Evolutionary conservation across 768 basidiomycete genomes (phyloP).

Genomic region (Lactarius deliciosus): DNA sequence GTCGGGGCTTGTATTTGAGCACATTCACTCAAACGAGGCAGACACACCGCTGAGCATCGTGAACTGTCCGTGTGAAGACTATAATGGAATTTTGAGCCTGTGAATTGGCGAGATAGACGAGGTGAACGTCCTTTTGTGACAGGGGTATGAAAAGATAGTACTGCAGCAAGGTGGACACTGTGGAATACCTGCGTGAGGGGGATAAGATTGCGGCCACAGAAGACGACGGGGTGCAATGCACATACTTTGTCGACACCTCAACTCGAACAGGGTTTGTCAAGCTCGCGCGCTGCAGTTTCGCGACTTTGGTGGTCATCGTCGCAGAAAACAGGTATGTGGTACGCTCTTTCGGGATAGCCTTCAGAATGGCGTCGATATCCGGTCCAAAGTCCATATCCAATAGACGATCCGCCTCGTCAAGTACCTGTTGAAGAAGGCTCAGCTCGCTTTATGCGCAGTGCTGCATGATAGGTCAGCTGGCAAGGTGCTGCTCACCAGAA

Average conservation of each 20-base stretch:
- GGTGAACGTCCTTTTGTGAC: conserved; percentile 86
- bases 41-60: conserved; percentile 79
- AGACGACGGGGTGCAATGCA: conserved; percentile 10
- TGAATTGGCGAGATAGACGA: conserved; percentile 86
- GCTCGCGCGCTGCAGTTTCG: conserved; percentile 92
- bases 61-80: conserved; percentile 93
- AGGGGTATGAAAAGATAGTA: conserved; percentile 94
- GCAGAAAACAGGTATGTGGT: conserved; percentile 97
- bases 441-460: conserved; percentile 9
- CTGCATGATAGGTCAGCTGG: not conserved
- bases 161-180: conserved; percentile 91
- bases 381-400: conserved; percentile 97
- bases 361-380: conserved; percentile 94
- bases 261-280: conserved; percentile 90
- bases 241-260: conserved; percentile 91
- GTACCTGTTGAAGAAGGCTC: conserved; percentile 54
- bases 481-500: conserved; percentile 58
- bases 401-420: conserved; percentile 95
- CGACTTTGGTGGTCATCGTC: conserved; percentile 98
- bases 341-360: conserved; percentile 90
- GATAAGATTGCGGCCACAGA: not conserved
- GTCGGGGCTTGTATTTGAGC: not conserved
- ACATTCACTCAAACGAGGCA: not conserved
- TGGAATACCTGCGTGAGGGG: conserved; percentile 72
- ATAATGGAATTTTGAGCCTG: conserved; percentile 92